Conservation (phyloP, 2,329 filamentous ascomycete species). For the Fusarium sp. region DNA sequence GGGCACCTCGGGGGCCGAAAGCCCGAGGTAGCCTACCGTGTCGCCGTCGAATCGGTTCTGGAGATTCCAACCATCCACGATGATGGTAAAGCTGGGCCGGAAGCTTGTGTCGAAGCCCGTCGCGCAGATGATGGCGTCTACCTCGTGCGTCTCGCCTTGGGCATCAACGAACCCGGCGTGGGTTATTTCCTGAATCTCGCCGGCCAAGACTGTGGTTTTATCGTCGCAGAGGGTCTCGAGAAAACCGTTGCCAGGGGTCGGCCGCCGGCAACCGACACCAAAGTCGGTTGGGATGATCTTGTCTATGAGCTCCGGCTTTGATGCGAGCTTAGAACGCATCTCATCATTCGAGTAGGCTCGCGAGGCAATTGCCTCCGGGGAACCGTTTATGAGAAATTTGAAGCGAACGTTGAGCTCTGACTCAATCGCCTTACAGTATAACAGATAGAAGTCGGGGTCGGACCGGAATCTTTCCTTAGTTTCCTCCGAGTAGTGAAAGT, state of each 20-base stretch:
- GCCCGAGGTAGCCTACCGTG: neutral
- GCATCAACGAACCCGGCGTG: neutral
- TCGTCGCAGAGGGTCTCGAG: neutral
- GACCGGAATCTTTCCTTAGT: neutral
- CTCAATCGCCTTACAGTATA: neutral
- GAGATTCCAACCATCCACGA: neutral
- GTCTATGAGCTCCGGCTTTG: neutral
- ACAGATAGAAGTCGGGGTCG: neutral
- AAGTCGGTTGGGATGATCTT: neutral
- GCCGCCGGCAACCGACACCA: neutral
- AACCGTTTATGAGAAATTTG: neutral
- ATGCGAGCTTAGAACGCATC: neutral
- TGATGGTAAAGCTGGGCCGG: neutral
- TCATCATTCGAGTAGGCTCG: neutral
- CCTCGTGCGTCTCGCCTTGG: neutral
- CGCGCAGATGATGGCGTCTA: slow-evolving; percentile 1
- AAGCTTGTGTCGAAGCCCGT: neutral
- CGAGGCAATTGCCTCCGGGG: neutral
- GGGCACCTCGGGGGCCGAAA: neutral
- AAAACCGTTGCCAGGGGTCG: slow-evolving; percentile 3
- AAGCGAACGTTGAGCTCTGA: neutral
- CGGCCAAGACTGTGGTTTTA: neutral
- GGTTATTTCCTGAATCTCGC: neutral
- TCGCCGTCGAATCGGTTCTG: neutral
- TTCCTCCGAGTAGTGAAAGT: neutral